Conservation (phyloP, 2,329 filamentous ascomycete species). For the Colletotrichum sp. region DNA sequence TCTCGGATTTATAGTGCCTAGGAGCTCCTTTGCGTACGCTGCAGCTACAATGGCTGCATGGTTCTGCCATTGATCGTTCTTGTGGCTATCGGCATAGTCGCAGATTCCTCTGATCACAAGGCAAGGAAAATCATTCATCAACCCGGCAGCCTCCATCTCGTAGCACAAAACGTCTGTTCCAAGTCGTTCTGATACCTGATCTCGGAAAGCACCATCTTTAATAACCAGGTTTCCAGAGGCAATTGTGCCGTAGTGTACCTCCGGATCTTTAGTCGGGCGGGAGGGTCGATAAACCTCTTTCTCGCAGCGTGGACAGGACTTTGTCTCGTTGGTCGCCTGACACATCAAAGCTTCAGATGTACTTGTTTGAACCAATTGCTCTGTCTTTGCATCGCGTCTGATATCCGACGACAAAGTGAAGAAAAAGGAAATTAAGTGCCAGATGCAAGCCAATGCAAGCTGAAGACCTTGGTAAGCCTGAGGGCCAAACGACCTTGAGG, state of each 20-base stretch:
- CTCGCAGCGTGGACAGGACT: too few relatives aligned
- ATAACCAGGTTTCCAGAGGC: slow-evolving; percentile 40
- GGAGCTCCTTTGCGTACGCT: slow-evolving; percentile 22
- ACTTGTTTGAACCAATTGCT: too few relatives aligned
- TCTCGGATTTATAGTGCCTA: accelerated
- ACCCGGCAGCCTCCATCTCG: slow-evolving; percentile 25
- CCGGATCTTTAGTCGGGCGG: too few relatives aligned
- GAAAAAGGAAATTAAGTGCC: too few relatives aligned
- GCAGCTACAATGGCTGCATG: slow-evolving; percentile 25
- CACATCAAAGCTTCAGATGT: too few relatives aligned
- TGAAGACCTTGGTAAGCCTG: too few relatives aligned
- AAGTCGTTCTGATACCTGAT: slow-evolving; percentile 23
- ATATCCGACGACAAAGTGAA: too few relatives aligned
- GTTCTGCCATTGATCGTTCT: slow-evolving; percentile 27
- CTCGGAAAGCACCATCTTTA: slow-evolving; percentile 34
- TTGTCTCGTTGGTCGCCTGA: too few relatives aligned
- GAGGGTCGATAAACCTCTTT: too few relatives aligned
- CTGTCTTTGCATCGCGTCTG: too few relatives aligned
- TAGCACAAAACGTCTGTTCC: slow-evolving; percentile 11
- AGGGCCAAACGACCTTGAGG: too few relatives aligned
- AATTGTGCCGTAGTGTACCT: slow-evolving; percentile 1
- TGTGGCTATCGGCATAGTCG: slow-evolving; percentile 34
- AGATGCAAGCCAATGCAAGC: too few relatives aligned
- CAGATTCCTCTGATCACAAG: slow-evolving; percentile 31
- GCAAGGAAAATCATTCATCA: slow-evolving; percentile 23